Base-by-base conservation (phyloP, 2,329 filamentous ascomycete species). In the Monosporascus sp. region DNA sequence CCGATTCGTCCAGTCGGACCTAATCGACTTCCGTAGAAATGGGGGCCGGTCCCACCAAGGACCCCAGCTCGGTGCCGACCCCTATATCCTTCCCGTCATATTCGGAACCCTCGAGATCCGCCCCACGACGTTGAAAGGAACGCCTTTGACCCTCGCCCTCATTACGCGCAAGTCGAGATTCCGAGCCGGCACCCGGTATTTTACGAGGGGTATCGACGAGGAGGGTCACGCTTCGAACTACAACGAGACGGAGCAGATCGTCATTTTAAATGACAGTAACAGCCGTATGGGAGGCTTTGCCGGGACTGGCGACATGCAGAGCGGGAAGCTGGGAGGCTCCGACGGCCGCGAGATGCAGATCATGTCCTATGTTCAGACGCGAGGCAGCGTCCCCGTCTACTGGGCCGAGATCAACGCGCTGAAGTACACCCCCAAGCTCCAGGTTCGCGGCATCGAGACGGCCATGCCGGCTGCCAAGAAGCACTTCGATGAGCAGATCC, bases 331-430 rank as follows among this genome's bases (percentile, higher is more conserved):
- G 41, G 79, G 80, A 24, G 76, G 74, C 50, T 73, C 73, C 46
- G 74, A 78, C 20, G 82, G 83, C 45, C 83, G 85, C 60, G 93
- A 97, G 68, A 85, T 88, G 55, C 94, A 97, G 69, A 85, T 97
- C 43, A 77, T 97, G 64, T 90, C 94, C 3, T 99, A 96, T 67
- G 90, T 97, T 15, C 94, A 99, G 74, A 99, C 94, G 2, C 85
- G 94, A 70, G 94, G 94, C 58, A 97, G 93, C 69, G 90, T 99
- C 5, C 94, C 94, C 0, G 89, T 96, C 1, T 97, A 88, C 72
- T 99, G 94, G 94, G 86, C 91, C 15, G 95, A 99, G 71, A 83
- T 97, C 72, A 99, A 97, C 73, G 91, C 88, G 44, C 78, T 99
- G 51, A 85, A 88, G 58, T 99, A 99, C 71, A 91, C 87, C 0